Evolutionary conservation across 805 yeast genomes (phyloP).

Genomic region (Candida insectalens): DNA sequence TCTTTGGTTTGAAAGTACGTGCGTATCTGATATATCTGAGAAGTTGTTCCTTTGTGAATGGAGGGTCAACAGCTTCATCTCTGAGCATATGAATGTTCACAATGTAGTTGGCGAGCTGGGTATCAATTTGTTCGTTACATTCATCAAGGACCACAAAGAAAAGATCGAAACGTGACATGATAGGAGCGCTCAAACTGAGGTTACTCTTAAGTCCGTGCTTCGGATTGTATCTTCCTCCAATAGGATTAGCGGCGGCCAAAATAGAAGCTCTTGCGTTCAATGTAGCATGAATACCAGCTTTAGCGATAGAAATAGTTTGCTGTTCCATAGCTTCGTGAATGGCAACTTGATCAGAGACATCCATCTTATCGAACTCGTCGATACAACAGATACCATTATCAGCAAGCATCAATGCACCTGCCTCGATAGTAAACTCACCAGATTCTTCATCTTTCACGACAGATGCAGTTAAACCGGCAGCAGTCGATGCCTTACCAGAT

Average conservation of each 20-base stretch:
- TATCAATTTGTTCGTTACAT: constrained; percentile 83
- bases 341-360: constrained; percentile 89
- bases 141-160: constrained; percentile 94
- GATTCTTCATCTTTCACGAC: constrained; percentile 96
- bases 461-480: constrained; percentile 98
- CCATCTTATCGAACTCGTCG: constrained; percentile 99
- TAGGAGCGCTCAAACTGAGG: constrained; percentile 93
- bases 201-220: constrained; percentile 77
- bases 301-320: constrained; percentile 96
- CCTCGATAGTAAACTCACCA: constrained; percentile 95
- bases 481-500: constrained; percentile 96
- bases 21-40: constrained; percentile 87
- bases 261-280: constrained; percentile 94
- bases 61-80: constrained; percentile 85
- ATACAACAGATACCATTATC: constrained; percentile 98
- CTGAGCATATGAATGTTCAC: constrained; percentile 86
- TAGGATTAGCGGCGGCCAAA: constrained; percentile 97
- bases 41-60: constrained; percentile 80
- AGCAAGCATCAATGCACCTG: constrained; percentile 97
- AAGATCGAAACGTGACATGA: constrained; percentile 95
- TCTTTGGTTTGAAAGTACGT: constrained; percentile 80
- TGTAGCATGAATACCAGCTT: constrained; percentile 98
- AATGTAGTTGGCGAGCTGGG: constrained; percentile 84
- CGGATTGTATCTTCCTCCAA: constrained; percentile 93
- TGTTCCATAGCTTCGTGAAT: constrained; percentile 99